Evolutionary conservation across 345 rosid genomes (phyloP).

Genomic region (Aurinia saxatilis): DNA sequence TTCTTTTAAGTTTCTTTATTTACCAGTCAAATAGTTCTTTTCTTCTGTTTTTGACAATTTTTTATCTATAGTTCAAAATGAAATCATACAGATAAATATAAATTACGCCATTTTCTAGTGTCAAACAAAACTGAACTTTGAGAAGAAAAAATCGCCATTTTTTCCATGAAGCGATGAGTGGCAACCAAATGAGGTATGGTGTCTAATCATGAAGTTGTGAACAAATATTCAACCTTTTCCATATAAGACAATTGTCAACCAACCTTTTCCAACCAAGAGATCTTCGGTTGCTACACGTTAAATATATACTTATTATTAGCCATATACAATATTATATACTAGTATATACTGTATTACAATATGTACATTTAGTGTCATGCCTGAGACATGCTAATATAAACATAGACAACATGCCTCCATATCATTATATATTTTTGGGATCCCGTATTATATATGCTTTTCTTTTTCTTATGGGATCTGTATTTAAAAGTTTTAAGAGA

Average conservation of each 20-base stretch:
- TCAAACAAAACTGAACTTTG: not conserved
- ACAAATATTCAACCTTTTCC: slow-evolving; percentile 19
- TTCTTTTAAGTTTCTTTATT: not conserved
- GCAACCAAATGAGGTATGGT: slow-evolving; percentile 6
- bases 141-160: not conserved
- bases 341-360: no score
- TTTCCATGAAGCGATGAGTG: not conserved
- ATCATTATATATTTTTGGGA: not conserved
- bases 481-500: no score
- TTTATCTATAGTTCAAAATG: not conserved
- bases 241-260: slow-evolving; percentile 23
- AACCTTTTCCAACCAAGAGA: slow-evolving; percentile 20
- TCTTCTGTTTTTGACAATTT: not conserved
- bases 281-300: slow-evolving; percentile 12
- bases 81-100: not conserved
- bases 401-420: slow-evolving; percentile 1
- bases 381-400: slow-evolving; percentile 3
- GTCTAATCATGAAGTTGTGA: slow-evolving; percentile 11
- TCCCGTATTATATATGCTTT: not conserved
- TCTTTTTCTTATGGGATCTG: not conserved
- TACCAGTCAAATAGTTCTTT: not conserved
- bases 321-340: not conserved
- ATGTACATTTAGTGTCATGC: slow-evolving; percentile 4
- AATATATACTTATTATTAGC: not conserved
- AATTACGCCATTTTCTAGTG: not conserved